Evolutionary conservation across 2,329 filamentous ascomycete genomes (phyloP).

Genomic region (Cytospora piceae): DNA sequence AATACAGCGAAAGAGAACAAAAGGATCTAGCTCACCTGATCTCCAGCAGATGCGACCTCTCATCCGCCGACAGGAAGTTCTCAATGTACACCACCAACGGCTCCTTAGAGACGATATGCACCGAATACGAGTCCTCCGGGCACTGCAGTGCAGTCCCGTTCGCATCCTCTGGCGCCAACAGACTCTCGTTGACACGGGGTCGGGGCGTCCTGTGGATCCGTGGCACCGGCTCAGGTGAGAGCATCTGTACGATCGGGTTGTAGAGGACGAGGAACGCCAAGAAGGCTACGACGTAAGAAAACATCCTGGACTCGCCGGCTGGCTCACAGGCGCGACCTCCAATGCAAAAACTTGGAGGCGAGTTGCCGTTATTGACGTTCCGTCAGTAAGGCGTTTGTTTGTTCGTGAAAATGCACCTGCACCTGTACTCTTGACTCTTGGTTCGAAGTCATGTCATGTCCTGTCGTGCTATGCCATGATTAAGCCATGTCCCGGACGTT

Average conservation of each 20-base stretch:
- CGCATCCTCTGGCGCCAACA: conserved; percentile 51
- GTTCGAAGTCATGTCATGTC: background rate
- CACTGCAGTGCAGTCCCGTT: conserved; percentile 42
- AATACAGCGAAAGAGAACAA: background rate
- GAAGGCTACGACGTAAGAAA: conserved; percentile 50
- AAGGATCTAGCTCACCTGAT: conserved; percentile 49
- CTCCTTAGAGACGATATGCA: conserved; percentile 52
- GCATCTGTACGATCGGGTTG: conserved; percentile 47
- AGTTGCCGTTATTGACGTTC: background rate
- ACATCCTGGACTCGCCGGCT: conserved; percentile 39
- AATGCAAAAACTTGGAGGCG: background rate
- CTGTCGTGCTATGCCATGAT: background rate
- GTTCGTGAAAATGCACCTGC: background rate
- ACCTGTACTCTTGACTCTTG: background rate
- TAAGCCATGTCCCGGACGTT: background rate
- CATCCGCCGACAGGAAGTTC: conserved; percentile 50
- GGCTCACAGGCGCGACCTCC: background rate
- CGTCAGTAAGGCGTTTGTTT: background rate
- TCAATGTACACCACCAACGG: conserved; percentile 60
- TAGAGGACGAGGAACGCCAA: conserved; percentile 49
- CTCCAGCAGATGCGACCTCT: conserved; percentile 52
- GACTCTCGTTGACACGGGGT: conserved; percentile 54
- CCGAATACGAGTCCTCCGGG: conserved; percentile 46
- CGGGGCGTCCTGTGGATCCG: conserved; percentile 45
- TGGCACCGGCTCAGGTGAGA: conserved; percentile 34